Percentiles rank a stretch among this genome's conserved stretches.
These are phyloP conservation scores for Pichia cactophila DNA, from an alignment of 1,139 yeast genomes.

Conservation along the genomic window DNA sequence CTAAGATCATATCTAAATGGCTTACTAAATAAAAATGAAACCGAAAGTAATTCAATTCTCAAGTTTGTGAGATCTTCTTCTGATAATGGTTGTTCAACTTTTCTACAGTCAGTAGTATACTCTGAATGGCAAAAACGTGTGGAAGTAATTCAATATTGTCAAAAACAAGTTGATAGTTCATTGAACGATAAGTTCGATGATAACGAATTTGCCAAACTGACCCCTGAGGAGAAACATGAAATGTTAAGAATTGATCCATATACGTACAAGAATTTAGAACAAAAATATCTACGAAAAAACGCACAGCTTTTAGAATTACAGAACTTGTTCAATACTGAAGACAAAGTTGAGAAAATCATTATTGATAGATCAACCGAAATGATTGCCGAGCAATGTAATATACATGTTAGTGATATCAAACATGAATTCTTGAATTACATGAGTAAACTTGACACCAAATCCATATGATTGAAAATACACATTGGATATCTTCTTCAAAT, in stretches of 20 bases:
- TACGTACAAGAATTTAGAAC: slow-evolving; percentile 32
- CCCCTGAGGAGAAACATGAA: slow-evolving; percentile 18
- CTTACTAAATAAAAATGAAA: slow-evolving; percentile 25
- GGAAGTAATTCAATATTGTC: slow-evolving; percentile 33
- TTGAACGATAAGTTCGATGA: slow-evolving; percentile 25
- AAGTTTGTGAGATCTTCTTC: slow-evolving; percentile 11
- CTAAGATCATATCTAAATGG: slow-evolving; percentile 34
- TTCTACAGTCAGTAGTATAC: slow-evolving; percentile 29
- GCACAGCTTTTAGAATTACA: slow-evolving; percentile 25
- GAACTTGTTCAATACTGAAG: slow-evolving; percentile 34
- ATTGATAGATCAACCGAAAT: slow-evolving; percentile 30
- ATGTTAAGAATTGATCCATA: slow-evolving; percentile 39
- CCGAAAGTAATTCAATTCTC: slow-evolving; percentile 16
- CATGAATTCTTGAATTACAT: slow-evolving; percentile 14
- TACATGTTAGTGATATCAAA: slow-evolving; percentile 17
- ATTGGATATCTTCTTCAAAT: too few species aligned
- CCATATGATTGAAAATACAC: background rate
- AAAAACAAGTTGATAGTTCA: slow-evolving; percentile 22
- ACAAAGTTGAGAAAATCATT: slow-evolving; percentile 34
- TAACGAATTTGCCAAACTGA: slow-evolving; percentile 15
- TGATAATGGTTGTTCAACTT: slow-evolving; percentile 27
- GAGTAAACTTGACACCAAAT: background rate
- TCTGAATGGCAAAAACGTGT: slow-evolving; percentile 38
- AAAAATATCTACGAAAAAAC: slow-evolving; percentile 25
- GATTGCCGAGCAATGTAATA: slow-evolving; percentile 32